Evolutionary conservation across 2,329 filamentous ascomycete species (phyloP).

Genomic region (Arthroderma sp.): DNA sequence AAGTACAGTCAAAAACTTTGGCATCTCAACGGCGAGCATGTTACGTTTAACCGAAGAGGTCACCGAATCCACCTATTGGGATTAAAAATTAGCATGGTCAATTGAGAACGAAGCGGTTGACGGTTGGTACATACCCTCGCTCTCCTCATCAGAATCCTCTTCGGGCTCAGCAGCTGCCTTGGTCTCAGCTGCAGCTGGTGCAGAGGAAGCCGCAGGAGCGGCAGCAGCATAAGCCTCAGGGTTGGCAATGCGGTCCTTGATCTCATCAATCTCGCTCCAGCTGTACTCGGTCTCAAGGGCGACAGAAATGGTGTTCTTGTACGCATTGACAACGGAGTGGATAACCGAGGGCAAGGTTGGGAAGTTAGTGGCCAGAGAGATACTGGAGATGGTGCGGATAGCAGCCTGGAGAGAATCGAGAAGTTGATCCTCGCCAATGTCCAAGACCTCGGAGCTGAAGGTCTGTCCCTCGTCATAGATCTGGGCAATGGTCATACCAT

Average conservation of each 20-base stretch:
- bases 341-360: constrained; percentile 92
- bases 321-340: constrained; percentile 90
- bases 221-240: constrained; percentile 87
- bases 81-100: background rate
- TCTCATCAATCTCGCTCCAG: constrained; percentile 91
- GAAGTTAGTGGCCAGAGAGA: constrained; percentile 90
- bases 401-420: constrained; percentile 68
- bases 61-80: constrained; percentile 50
- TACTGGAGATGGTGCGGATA: constrained; percentile 72
- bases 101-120: background rate
- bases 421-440: constrained; percentile 91
- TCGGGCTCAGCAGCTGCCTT: constrained; percentile 40
- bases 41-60: constrained; percentile 55
- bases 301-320: constrained; percentile 79
- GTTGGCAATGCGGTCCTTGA: constrained; percentile 99
- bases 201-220: constrained; percentile 55
- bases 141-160: constrained; percentile 51
- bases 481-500: constrained; percentile 91
- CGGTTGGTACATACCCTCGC: constrained; percentile 36
- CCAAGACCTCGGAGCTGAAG: constrained; percentile 73
- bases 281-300: constrained; percentile 81
- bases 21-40: constrained; percentile 14
- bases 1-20: constrained; percentile 24
- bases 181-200: constrained; percentile 38
- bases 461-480: constrained; percentile 97